Evolutionary conservation across 768 basidiomycete genomes (phyloP).

Genomic region (Lactarius akahatsu): DNA sequence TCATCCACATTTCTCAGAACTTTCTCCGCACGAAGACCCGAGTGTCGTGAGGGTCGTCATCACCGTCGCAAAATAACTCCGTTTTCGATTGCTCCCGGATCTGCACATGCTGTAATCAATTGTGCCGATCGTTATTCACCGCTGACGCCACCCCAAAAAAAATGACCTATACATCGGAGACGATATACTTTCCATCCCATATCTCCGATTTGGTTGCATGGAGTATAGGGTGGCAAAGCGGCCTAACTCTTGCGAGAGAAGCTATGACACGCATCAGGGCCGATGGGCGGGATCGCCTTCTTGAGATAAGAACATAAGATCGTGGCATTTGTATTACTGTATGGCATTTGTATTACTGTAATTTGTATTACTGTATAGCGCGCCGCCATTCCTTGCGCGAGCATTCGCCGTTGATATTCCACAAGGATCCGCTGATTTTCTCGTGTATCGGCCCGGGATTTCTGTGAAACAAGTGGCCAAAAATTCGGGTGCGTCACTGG

Average conservation of each 20-base stretch:
- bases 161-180: background rate
- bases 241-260: background rate
- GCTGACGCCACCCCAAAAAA: background rate
- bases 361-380: background rate
- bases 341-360: background rate
- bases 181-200: background rate
- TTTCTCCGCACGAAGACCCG: background rate
- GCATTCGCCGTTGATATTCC: background rate
- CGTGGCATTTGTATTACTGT: background rate
- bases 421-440: background rate
- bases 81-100: background rate
- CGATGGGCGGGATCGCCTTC: background rate
- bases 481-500: background rate
- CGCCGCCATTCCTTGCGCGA: background rate
- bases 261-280: background rate
- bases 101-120: background rate
- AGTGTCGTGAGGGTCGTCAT: background rate
- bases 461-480: background rate
- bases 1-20: background rate
- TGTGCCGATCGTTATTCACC: background rate
- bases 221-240: background rate
- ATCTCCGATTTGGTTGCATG: background rate
- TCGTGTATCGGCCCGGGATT: background rate
- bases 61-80: background rate
- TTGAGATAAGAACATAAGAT: background rate